Evolutionary conservation across 768 basidiomycete genomes (phyloP), one percentile per base, ranked within the genome.

Genomic region (Lentinus tigrinus): DNA sequence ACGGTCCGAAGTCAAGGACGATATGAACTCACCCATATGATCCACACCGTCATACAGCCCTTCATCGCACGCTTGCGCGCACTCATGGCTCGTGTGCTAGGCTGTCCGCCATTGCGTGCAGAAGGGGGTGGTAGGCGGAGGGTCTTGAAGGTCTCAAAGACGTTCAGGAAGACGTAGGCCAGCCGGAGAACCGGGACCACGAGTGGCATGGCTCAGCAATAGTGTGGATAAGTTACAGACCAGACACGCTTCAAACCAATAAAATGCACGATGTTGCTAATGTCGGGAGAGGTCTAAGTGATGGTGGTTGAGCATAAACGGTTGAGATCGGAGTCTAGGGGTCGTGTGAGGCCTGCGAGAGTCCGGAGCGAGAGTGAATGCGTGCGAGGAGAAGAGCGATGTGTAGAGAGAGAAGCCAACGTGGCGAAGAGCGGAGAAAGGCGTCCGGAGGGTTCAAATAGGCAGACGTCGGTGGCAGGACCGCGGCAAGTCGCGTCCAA

Each of bases 31-130:
- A 91, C 92, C 89, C 90, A 94, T 61, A 94, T 85, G 42, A 91
- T 78, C 93, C 93, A 94, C 14, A 93, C 82, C 37, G 89, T 84
- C 47, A 94, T 75, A 68, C 85, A 86, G 19, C 91, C 91, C 70
- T 94, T 94, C 81, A 94, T 88, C 67, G 87, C 84, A 58, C 92
- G 81, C 71, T 94, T 94, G 65, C 92, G 78, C 70, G 88, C 87
- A 24, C 85, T 80, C 61, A 87, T 69, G 11, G 89, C 89, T 36
- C 87, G 81, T 19, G 80, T 71, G 63, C 85, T 89, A 9, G 87
- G 87, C 24, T 77, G 78, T 13, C 86, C 85, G 58, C 79, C 80
- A 72, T 81, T 83, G 19, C 77, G 74, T 19, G 74, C 65, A 5
- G 79, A 81, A 1, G 81, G 78, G 31, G 81, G 81, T 0, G 90